phyloP scores from a whole-genome alignment of 208 protist species.

The Angomonas deanei region DNA sequence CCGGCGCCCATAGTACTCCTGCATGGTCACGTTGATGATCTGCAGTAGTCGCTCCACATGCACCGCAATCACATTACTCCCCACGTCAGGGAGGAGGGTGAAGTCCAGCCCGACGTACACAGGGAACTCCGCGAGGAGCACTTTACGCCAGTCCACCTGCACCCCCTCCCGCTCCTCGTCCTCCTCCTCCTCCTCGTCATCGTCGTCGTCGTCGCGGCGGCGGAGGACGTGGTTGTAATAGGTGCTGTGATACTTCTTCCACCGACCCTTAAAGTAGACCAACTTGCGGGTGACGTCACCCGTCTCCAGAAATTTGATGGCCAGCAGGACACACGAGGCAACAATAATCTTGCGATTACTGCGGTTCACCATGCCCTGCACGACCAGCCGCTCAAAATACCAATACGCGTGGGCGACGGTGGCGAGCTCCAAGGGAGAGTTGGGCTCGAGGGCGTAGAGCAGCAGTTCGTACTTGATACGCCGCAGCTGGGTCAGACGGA shows the following conservation, averaged over 20 bases:
- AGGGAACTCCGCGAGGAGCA: conserved; percentile 66
- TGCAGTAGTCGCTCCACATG: conserved; percentile 75
- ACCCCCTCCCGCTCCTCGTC: conserved; percentile 59
- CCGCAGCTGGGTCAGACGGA: conserved; percentile 79
- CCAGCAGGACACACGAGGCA: conserved; percentile 64
- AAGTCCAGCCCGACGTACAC: conserved; percentile 85
- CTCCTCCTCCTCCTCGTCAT: conserved; percentile 29
- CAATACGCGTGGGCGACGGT: conserved; percentile 81
- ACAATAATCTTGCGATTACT: conserved; percentile 68
- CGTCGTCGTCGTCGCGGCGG: conserved; percentile 12
- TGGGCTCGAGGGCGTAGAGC: conserved; percentile 63
- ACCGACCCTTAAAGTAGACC: conserved; percentile 55
- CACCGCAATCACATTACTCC: conserved; percentile 53
- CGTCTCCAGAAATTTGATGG: conserved; percentile 81
- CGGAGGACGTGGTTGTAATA: not conserved
- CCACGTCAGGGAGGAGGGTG: conserved; percentile 58
- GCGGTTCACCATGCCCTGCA: conserved; percentile 76
- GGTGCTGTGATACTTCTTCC: conserved; percentile 43
- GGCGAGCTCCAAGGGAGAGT: conserved; percentile 56
- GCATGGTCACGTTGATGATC: conserved; percentile 66
- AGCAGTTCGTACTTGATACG: conserved; percentile 67
- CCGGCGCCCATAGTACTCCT: conserved; percentile 80
- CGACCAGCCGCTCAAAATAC: conserved; percentile 82
- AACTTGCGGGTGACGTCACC: conserved; percentile 69
- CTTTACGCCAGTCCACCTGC: conserved; percentile 55